Evolutionary conservation across 257 asterid species (phyloP).

Genomic region (Gynochthodes officinalis): DNA sequence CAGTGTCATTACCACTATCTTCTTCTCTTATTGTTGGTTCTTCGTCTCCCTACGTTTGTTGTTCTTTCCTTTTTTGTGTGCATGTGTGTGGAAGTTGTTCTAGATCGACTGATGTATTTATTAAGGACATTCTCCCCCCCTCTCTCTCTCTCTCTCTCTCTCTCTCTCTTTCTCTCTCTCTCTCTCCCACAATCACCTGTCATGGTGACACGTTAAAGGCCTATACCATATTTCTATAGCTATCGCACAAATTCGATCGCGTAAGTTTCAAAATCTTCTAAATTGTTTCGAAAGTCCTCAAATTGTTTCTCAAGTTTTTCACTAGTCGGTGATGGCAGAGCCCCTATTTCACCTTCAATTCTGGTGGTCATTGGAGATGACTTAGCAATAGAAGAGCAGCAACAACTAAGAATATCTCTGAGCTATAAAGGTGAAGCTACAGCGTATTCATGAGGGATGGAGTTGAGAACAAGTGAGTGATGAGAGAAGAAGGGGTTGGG

Average conservation of each 20-base stretch:
- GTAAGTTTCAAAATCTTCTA: conserved; percentile 61
- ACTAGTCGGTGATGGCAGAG: conserved; percentile 39
- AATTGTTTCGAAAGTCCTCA: conserved; percentile 58
- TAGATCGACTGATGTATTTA: too few relatives aligned
- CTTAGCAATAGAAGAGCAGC: conserved; percentile 21
- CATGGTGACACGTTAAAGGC: too few relatives aligned
- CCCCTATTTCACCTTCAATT: conserved; percentile 25
- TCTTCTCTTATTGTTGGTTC: too few relatives aligned
- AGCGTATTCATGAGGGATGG: background rate
- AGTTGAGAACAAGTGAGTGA: background rate
- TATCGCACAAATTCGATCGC: conserved; percentile 71
- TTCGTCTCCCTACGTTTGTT: too few relatives aligned
- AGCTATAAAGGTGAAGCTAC: conserved; percentile 8
- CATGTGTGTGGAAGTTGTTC: too few relatives aligned
- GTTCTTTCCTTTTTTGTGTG: too few relatives aligned
- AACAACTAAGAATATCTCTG: background rate
- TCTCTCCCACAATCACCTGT: too few relatives aligned
- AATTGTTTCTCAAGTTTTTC: conserved; percentile 69
- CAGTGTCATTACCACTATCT: too few relatives aligned
- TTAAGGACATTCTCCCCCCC: too few relatives aligned
- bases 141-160: too few relatives aligned
- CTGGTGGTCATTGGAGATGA: conserved; percentile 37
- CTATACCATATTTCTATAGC: conserved; percentile 76
- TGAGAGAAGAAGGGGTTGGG: conserved; percentile 23
- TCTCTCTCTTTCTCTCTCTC: too few relatives aligned